Evolutionary conservation across 2,329 filamentous ascomycete species (phyloP), one percentile per base, ranked within the genome.

Genomic region (Cladophialophora yegresii): DNA sequence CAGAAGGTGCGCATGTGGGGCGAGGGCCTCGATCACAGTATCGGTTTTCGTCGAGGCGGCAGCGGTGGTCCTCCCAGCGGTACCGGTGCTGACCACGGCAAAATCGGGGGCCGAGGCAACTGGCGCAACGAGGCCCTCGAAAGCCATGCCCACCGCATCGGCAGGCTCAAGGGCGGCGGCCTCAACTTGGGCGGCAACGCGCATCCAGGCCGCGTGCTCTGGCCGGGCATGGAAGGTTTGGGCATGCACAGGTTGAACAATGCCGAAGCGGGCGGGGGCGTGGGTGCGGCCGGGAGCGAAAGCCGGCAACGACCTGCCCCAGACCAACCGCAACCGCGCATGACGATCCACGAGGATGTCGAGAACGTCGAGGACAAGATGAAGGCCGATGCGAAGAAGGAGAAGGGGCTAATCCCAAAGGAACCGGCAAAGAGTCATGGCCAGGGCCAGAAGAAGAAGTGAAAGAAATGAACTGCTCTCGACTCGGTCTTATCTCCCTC

Each of bases 1-100:
- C 92, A 96, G 80, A 85, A 92, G 66, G 87, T 97, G 68, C 91
- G 89, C 74, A 96, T 97, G 92, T 93, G 86, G 83, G 86, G 86
- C 50, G 84, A 86, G 73, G 82, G 81, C 57, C 10, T 73, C 71
- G 36, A 71, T 75, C 54, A 71, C 70, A 26, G 73, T 72, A 50
- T 40, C 20, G 47, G 57, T n/a, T 59, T 51, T 20, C 57, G 45
- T 28, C 45, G 45, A 3, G 45, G 56, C 28, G 32, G 47, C 26
- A 6, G 26, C 26, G 26, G 26, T 6, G 26, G 26, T 6, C 3
- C 3, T 28, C 26, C 26, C 40, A 9, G 8, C 68, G 74, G 26
- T 28, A 28, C 26, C 6, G 6, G 3, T 28, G 6, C 26, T 20
- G 36, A 43, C 36, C 36, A 16, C 36, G 36, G 36, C 36, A 61